Evolutionary conservation across 805 yeast species (phyloP), one percentile per base, ranked within the genome.

Genomic region (Saccharomycopsis sp.): DNA sequence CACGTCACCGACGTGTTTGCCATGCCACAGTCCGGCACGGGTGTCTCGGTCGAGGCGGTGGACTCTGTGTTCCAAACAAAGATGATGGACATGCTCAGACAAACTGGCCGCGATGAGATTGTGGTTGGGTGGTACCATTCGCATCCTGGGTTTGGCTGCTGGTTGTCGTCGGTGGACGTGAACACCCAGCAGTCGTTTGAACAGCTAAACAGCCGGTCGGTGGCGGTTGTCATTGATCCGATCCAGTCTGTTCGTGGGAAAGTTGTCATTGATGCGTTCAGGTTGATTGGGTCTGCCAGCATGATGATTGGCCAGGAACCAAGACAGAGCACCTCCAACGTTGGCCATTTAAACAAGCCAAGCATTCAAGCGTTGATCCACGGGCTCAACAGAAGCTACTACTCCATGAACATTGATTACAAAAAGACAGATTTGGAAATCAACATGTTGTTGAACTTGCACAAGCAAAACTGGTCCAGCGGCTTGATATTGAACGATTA

Each of bases 101-200:
- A 92, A 61, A 92, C 98, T 1, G 99, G 99, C n/a, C 74, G 99
- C 61, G 96, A 88, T 63, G 94, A 92, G 60, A 87, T 85, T 85
- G 98, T 92, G 40, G 99, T 92, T 37, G 99, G 99, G 7, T 89
- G 98, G 98, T 89, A 92, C 60, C 98, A 89, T 57, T 80, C 89
- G 4, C 98, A 89, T 59, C 98, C 98, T 0, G 98, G 98, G 13
- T 92, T 89, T 60, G 98, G 98, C n/a, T 92, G 99, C 68, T 92
- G 99, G 99, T 71, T 92, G 52, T 88, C 97, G 9, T 78, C 88
- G 21, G 97, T 92, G 21, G 99, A 92, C 72, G 94, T 92, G 46
- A 86, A 87, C 61, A 92, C 99, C 3, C 99, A 92, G 59, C 96
- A 89, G 60, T 85, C 96, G 26, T 92, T 92, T 57, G 99, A 92